phyloP scores from a whole-genome alignment of 805 yeast genomes.

The Spathaspora girioi region DNA sequence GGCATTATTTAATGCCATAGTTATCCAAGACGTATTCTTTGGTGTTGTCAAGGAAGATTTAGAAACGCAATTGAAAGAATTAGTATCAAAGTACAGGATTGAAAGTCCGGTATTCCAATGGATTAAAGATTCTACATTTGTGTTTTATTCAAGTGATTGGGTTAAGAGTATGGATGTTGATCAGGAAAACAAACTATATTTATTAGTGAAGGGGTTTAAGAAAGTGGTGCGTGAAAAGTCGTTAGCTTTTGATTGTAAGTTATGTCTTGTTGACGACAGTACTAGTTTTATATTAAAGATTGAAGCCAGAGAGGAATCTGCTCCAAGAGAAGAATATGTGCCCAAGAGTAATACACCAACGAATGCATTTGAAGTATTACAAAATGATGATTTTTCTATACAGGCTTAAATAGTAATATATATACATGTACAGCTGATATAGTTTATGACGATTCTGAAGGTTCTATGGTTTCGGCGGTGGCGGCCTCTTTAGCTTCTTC shows the following conservation, averaged over 20 bases:
- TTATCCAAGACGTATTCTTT: conserved; percentile 48
- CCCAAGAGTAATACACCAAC: neutral
- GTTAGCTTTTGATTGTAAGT: conserved; percentile 47
- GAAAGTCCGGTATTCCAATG: conserved; percentile 30
- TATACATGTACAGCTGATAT: neutral
- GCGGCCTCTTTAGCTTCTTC: neutral
- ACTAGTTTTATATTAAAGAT: conserved; percentile 15
- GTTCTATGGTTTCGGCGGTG: neutral
- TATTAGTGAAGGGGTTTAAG: conserved; percentile 34
- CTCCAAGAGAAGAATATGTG: neutral
- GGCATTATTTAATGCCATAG: conserved; percentile 48
- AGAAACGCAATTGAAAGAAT: conserved; percentile 22
- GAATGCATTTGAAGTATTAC: conserved; percentile 8
- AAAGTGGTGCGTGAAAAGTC: conserved; percentile 32
- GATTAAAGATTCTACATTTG: conserved; percentile 39
- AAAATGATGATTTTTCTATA: neutral
- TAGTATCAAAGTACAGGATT: conserved; percentile 16
- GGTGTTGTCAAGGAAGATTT: conserved; percentile 50
- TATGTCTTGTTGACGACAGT: conserved; percentile 39
- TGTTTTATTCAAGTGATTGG: conserved; percentile 34
- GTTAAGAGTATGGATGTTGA: conserved; percentile 29
- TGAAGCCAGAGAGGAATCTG: conserved; percentile 7
- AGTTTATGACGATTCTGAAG: neutral
- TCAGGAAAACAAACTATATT: conserved; percentile 40
- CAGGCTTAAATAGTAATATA: neutral